These are phyloP conservation scores for Leishmania tarentolae DNA, from an alignment of 208 protist genomes.

Conservation along the genomic window DNA sequence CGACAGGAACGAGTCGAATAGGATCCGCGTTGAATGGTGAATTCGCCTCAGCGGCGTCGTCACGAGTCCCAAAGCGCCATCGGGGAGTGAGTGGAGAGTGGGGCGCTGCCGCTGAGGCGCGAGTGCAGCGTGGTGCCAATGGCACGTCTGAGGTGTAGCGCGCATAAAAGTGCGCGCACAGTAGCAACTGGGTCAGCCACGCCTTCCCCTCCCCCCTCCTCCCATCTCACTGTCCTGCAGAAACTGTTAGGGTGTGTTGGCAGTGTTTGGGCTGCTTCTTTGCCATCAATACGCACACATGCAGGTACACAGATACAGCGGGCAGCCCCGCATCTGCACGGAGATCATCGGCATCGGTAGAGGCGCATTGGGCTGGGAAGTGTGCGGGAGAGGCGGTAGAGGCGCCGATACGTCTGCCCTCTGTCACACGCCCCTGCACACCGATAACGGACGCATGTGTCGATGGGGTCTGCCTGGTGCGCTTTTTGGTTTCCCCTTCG, in stretches of 20 bases:
- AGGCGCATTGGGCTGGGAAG: not conserved
- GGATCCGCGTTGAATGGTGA: not conserved
- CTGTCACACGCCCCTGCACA: not conserved
- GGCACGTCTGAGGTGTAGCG: not conserved
- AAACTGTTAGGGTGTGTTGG: not conserved
- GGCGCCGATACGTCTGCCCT: no score
- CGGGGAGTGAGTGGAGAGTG: not conserved
- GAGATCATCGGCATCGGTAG: not conserved
- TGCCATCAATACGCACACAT: not conserved
- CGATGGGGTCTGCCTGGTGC: not conserved
- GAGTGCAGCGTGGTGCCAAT: not conserved
- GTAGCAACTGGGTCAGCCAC: not conserved
- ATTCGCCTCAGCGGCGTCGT: not conserved
- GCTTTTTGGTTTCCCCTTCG: not conserved
- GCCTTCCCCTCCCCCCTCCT: not conserved
- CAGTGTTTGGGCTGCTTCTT: not conserved
- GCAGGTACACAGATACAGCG: not conserved
- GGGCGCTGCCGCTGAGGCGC: not conserved
- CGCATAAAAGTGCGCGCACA: not conserved
- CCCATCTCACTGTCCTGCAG: not conserved
- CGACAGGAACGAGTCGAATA: not conserved
- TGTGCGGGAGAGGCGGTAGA: no score
- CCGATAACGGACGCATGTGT: not conserved
- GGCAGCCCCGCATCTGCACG: not conserved
- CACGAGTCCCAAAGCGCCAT: not conserved